Base-by-base conservation (phyloP, 1,284 basidiomycete species). In the Apiotrichum brassicae region DNA sequence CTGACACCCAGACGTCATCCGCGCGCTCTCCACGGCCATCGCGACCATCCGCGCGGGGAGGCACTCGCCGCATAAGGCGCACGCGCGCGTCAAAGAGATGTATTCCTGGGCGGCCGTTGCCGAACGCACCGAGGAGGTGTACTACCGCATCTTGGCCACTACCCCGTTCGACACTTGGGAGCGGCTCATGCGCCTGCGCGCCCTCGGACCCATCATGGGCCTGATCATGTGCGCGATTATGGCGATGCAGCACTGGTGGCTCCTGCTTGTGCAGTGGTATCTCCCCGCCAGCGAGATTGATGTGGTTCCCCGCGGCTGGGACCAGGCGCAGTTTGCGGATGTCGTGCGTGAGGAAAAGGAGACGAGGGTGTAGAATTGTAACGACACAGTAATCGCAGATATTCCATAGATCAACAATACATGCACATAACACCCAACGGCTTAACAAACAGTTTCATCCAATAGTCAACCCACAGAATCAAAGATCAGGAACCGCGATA, bases 61-160 rank as follows among this genome's bases (percentile, higher is more conserved):
- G 41, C 90, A 97, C 65, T 84, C 94, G 62, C 87, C 90, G 0
- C 56, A 79, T 7, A 70, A 69, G n/a, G 89, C 90, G 0, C 92
- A 95, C 62, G 78, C 81, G 18, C 81, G 83, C 38, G 79, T 97
- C 43, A 81, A 79, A 56, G 76, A 74, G 3, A 92, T 97, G 74
- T 99, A 99, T 70, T 82, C 83, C 47, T 98, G 94, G 94, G 73
- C 73, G 0, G 77, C 84, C n/a, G 83, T 97, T 13, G 80, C 90
- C 0, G 76, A 76, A 40, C 79, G 93, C 12, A 91, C 90, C 1
- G 90, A 97, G 64, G 70, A 64, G 0, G 92, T 98, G 0, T 98
- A 99, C 65, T 70, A 77, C 2, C 74, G 79, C 2, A 86, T 87
- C 11, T 71, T 91, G 60, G 71, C 72, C 3, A 78, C 79, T 0